Conservation (phyloP, 2,329 filamentous ascomycete genomes). For the Chaetothyriales sp. region DNA sequence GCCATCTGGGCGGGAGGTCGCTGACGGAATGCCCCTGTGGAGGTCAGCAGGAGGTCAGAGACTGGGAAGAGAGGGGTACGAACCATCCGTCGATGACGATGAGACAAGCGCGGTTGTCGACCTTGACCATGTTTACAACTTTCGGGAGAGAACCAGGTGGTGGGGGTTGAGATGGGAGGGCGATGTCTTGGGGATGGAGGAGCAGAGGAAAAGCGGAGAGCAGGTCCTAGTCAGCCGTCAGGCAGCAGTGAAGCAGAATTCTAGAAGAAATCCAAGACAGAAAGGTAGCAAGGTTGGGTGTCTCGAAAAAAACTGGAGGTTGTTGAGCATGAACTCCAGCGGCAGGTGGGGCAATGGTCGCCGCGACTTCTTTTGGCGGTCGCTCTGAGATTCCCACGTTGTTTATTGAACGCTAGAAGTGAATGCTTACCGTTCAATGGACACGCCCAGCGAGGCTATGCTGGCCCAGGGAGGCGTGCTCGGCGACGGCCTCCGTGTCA, state of each 20-base stretch:
- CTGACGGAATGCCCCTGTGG: slow-evolving; percentile 53
- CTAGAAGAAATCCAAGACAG: neutral
- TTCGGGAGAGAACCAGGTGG: neutral
- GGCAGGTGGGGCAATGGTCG: neutral
- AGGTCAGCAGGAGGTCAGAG: neutral
- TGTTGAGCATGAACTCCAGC: neutral
- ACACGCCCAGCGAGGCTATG: neutral
- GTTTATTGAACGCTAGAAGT: neutral
- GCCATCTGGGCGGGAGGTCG: slow-evolving; percentile 67
- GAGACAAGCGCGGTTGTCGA: slow-evolving; percentile 55
- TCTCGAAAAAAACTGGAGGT: neutral
- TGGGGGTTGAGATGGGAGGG: neutral
- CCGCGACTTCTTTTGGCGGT: neutral
- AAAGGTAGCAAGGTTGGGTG: neutral
- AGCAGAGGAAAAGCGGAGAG: neutral
- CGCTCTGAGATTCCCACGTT: neutral
- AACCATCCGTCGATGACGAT: slow-evolving; percentile 97
- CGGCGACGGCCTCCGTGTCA: neutral
- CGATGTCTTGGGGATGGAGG: too few relatives aligned
- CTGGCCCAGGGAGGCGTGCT: neutral
- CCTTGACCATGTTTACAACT: slow-evolving; percentile 42
- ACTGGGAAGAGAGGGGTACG: neutral
- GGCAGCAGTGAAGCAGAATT: neutral
- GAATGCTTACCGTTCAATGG: neutral
- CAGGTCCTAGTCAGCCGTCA: neutral